These are phyloP conservation scores for Kwoniella sp. DNA, from an alignment of 768 basidiomycete genomes.

Conservation along the genomic window DNA sequence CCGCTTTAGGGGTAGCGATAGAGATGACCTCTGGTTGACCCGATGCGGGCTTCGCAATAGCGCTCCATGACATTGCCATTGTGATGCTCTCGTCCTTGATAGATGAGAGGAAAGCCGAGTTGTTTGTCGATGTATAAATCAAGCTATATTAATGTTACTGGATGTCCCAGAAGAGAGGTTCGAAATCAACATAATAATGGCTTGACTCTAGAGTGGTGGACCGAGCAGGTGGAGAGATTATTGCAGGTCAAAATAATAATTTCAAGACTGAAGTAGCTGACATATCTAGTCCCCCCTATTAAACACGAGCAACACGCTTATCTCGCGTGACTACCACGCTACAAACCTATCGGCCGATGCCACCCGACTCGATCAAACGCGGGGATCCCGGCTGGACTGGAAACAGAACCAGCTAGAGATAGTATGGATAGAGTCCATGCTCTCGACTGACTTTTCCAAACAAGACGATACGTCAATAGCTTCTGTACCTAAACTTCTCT, in stretches of 20 bases:
- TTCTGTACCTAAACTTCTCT: too few relatives aligned
- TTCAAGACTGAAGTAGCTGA: not conserved
- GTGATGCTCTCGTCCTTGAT: not conserved
- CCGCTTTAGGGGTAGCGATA: constrained; percentile 12
- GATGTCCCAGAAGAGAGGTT: too few relatives aligned
- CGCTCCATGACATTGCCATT: constrained; percentile 48
- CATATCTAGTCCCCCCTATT: not conserved
- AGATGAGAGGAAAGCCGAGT: too few relatives aligned
- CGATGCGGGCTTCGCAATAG: constrained; percentile 28
- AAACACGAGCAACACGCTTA: constrained; percentile 1
- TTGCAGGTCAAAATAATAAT: not conserved
- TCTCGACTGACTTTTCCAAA: constrained; percentile 2
- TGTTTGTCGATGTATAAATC: too few relatives aligned
- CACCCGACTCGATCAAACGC: constrained; percentile 11
- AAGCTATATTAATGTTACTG: too few relatives aligned
- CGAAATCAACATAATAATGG: too few relatives aligned
- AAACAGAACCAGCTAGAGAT: not conserved
- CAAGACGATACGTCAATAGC: constrained; percentile 5
- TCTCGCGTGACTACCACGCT: not conserved
- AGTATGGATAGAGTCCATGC: not conserved
- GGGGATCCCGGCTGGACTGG: not conserved
- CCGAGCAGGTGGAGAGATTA: constrained; percentile 7
- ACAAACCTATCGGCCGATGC: constrained; percentile 6
- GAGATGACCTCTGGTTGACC: constrained; percentile 24
- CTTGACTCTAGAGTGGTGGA: too few relatives aligned